Conservation (phyloP, 148 eudicot species). For the Pouteria glomerata region DNA sequence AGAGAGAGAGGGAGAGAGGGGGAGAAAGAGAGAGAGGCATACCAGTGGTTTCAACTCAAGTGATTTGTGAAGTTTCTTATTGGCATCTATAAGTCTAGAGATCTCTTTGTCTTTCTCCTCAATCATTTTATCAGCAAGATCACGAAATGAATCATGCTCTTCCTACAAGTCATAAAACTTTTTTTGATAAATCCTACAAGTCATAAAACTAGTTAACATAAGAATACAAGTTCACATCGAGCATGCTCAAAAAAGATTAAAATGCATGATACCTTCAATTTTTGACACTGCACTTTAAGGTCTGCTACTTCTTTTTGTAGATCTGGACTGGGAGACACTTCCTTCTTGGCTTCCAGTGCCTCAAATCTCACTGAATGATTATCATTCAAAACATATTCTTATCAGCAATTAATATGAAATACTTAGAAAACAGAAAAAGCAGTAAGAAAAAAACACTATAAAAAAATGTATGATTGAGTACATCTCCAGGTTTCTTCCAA, state of each 20-base stretch:
- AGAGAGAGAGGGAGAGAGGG: slow-evolving; percentile 16
- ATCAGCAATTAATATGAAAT: neutral
- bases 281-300: slow-evolving; percentile 46
- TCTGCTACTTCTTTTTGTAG: slow-evolving; percentile 59
- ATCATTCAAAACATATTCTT: neutral
- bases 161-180: slow-evolving; percentile 53
- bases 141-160: slow-evolving; percentile 83
- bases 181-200: too few relatives aligned
- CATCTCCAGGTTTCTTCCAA: slow-evolving; percentile 92
- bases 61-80: slow-evolving; percentile 58
- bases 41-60: slow-evolving; percentile 46
- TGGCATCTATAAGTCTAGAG: slow-evolving; percentile 67
- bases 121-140: slow-evolving; percentile 94
- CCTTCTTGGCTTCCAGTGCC: slow-evolving; percentile 53
- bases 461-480: slow-evolving; percentile 23
- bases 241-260: slow-evolving; percentile 12
- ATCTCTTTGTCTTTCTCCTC: slow-evolving; percentile 96
- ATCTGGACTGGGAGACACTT: slow-evolving; percentile 43
- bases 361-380: slow-evolving; percentile 70
- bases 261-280: slow-evolving; percentile 49
- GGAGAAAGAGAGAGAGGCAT: slow-evolving; percentile 18
- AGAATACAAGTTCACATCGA: neutral
- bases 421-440: neutral
- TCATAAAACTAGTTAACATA: slow-evolving; percentile 11
- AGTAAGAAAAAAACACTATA: neutral